phyloP scores from a whole-genome alignment of 805 yeast genomes.

The Metschnikowia cubensis region DNA sequence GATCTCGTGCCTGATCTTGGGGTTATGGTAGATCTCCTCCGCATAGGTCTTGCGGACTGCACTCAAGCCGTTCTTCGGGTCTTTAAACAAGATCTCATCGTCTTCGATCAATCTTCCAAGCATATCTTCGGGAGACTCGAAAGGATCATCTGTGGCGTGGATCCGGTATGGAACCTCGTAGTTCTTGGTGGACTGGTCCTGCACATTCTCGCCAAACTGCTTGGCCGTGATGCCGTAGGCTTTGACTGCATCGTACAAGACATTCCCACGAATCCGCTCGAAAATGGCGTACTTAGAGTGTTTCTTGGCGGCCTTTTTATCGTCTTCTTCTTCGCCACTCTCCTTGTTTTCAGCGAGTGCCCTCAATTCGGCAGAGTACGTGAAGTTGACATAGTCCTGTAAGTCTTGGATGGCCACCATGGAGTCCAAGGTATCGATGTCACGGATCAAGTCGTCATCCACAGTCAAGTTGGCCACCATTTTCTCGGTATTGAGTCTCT shows the following conservation, averaged over 20 bases:
- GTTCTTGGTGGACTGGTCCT: slow-evolving; percentile 49
- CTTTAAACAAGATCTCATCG: slow-evolving; percentile 50
- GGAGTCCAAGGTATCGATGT: slow-evolving; percentile 51
- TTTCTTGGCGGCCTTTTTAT: slow-evolving; percentile 33
- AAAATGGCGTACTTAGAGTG: slow-evolving; percentile 60
- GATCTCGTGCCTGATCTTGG: slow-evolving; percentile 69
- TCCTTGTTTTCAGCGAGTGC: slow-evolving; percentile 31
- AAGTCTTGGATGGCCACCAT: slow-evolving; percentile 84
- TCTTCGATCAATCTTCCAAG: slow-evolving; percentile 46
- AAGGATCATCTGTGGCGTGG: slow-evolving; percentile 67
- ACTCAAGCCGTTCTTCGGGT: slow-evolving; percentile 57
- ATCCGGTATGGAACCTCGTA: slow-evolving; percentile 50
- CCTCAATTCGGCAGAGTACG: slow-evolving; percentile 56
- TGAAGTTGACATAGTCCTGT: slow-evolving; percentile 76
- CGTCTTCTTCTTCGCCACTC: slow-evolving; percentile 19
- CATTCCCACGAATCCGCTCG: slow-evolving; percentile 64
- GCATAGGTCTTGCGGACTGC: slow-evolving; percentile 75
- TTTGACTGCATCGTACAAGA: slow-evolving; percentile 59
- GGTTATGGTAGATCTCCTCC: slow-evolving; percentile 76
- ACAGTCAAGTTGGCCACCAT: slow-evolving; percentile 51
- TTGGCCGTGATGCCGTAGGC: slow-evolving; percentile 76
- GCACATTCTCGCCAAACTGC: slow-evolving; percentile 78
- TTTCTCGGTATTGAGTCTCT: slow-evolving; percentile 58
- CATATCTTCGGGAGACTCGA: slow-evolving; percentile 56
- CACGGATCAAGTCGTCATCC: slow-evolving; percentile 55